Percentiles rank a stretch among this genome's conserved stretches.
These are phyloP conservation scores for Lentinula boryana DNA, from an alignment of 768 basidiomycete genomes.

Conservation along the genomic window DNA sequence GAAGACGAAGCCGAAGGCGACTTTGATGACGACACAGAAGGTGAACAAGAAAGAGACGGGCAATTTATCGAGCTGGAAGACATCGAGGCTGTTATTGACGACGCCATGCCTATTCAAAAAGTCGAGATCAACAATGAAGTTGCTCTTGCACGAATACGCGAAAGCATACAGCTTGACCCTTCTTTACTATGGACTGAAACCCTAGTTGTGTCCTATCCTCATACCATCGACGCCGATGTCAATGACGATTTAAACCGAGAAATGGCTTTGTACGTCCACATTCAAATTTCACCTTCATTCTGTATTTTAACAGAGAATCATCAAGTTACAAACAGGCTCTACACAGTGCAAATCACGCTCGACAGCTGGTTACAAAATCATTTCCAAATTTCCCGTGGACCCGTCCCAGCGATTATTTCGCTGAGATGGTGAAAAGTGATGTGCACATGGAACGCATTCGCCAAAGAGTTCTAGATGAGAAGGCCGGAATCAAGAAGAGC, in stretches of 20 bases:
- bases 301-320: not conserved
- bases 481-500: slow-evolving; percentile 80
- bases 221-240: slow-evolving; percentile 70
- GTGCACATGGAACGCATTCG: slow-evolving; percentile 97
- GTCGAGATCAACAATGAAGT: slow-evolving; percentile 75
- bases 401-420: slow-evolving; percentile 91
- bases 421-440: slow-evolving; percentile 98
- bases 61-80: slow-evolving; percentile 64
- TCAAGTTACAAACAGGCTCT: slow-evolving; percentile 93
- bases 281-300: not conserved
- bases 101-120: slow-evolving; percentile 77
- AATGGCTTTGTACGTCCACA: slow-evolving; percentile 77
- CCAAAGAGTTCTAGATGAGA: slow-evolving; percentile 83
- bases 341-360: slow-evolving; percentile 72
- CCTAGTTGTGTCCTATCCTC: slow-evolving; percentile 63
- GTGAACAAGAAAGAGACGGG: slow-evolving; percentile 28
- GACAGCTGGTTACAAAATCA: slow-evolving; percentile 69
- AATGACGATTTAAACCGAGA: slow-evolving; percentile 91
- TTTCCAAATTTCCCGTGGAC: slow-evolving; percentile 68
- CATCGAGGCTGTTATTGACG: slow-evolving; percentile 69
- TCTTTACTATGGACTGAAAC: slow-evolving; percentile 85
- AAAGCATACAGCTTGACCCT: slow-evolving; percentile 67
- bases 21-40: slow-evolving; percentile 12
- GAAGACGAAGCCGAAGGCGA: slow-evolving; percentile 24
- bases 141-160: slow-evolving; percentile 76